Evolutionary conservation across 1,284 basidiomycete species (phyloP).

Genomic region (Stereum hirsutum): DNA sequence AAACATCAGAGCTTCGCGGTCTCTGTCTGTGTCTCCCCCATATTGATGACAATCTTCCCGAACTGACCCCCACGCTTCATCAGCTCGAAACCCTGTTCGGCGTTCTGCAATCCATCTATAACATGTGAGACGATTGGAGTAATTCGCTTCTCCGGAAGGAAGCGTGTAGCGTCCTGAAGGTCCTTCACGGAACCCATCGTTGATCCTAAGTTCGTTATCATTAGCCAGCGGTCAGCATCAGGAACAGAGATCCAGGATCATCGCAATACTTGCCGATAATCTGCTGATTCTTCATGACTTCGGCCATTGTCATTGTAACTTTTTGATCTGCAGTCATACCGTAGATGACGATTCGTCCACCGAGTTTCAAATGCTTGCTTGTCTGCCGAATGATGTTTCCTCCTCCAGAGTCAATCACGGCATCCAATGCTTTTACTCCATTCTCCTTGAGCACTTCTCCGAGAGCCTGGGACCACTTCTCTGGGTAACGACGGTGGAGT

Average conservation of each 20-base stretch:
- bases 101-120: constrained; percentile 58
- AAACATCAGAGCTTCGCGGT: too few relatives aligned
- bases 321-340: constrained; percentile 66
- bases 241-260: background rate
- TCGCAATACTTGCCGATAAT: constrained; percentile 46
- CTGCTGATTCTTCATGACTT: constrained; percentile 72
- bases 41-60: constrained; percentile 68
- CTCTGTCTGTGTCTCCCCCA: too few relatives aligned
- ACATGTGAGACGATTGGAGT: constrained; percentile 70
- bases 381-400: constrained; percentile 64
- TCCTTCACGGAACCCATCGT: constrained; percentile 84
- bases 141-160: constrained; percentile 61
- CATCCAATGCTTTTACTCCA: constrained; percentile 37
- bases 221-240: background rate
- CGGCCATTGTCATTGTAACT: constrained; percentile 69
- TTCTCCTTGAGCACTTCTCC: constrained; percentile 36
- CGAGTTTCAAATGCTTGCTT: constrained; percentile 51
- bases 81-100: constrained; percentile 64
- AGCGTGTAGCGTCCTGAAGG: constrained; percentile 62
- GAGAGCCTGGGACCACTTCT: constrained; percentile 58
- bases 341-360: constrained; percentile 69
- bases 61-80: constrained; percentile 58
- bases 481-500: constrained; percentile 29
- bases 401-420: constrained; percentile 78
- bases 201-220: constrained; percentile 37